A percentile compares a stretch with the other conserved stretches of the same genome.
Evolutionary conservation across 2,329 filamentous ascomycete genomes (phyloP).

Genomic region (Emergomyces pasteurianus): DNA sequence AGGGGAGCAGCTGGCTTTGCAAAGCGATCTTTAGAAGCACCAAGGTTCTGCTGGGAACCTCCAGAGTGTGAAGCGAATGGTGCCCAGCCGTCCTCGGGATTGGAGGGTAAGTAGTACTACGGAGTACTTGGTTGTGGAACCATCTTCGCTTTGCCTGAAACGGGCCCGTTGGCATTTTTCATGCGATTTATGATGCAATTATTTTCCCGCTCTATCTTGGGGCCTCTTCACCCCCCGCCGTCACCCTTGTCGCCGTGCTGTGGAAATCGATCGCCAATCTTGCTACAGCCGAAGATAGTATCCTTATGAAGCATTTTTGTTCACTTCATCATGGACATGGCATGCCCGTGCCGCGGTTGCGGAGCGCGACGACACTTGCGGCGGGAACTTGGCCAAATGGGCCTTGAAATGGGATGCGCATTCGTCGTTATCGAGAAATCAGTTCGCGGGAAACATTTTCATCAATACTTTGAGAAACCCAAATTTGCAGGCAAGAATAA

Average conservation of each 20-base stretch:
- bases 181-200: background rate
- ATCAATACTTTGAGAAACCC: background rate
- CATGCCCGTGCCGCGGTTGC: constrained; percentile 55
- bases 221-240: constrained; percentile 3
- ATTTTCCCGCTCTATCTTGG: background rate
- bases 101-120: background rate
- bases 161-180: background rate
- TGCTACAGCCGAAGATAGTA: constrained; percentile 51
- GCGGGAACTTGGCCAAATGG: constrained; percentile 50
- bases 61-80: background rate
- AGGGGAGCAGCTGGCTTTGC: background rate
- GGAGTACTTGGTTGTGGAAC: background rate
- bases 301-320: constrained; percentile 49
- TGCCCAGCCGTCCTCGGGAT: background rate
- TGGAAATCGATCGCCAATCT: constrained; percentile 52
- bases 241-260: constrained; percentile 40
- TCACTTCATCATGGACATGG: constrained; percentile 55
- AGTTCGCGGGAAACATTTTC: background rate
- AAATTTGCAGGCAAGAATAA: background rate
- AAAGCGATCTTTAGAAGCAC: background rate
- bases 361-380: constrained; percentile 50
- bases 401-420: constrained; percentile 52
- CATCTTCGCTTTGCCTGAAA: background rate
- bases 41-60: background rate
- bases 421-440: constrained; percentile 41